Conservation (phyloP, 257 asterid genomes). For the Salvia splendens region DNA sequence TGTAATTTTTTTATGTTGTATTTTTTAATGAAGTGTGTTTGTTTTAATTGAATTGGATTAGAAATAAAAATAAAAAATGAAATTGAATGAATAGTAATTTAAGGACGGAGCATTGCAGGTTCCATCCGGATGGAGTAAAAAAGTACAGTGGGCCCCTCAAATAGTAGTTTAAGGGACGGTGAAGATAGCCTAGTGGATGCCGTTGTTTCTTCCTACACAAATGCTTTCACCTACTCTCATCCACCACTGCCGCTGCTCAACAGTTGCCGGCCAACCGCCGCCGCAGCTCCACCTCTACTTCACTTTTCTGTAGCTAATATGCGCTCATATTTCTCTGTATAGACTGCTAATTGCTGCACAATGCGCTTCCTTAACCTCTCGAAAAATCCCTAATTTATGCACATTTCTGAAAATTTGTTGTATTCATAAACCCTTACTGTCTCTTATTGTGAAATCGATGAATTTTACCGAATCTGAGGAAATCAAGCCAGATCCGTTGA, state of each 20-base stretch:
- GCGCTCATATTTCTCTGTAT: constrained; percentile 31
- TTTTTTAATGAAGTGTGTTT: too few relatives aligned
- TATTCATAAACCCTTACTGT: constrained; percentile 25
- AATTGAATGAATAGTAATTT: too few relatives aligned
- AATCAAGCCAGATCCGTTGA: constrained; percentile 74
- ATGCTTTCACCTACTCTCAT: constrained; percentile 38
- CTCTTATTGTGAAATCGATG: constrained; percentile 58
- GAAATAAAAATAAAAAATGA: too few relatives aligned
- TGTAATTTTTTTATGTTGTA: too few relatives aligned
- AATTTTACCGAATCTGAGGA: constrained; percentile 56
- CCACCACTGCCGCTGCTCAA: constrained; percentile 40
- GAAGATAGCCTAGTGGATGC: too few relatives aligned
- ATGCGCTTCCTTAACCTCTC: constrained; percentile 27
- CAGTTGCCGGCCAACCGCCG: constrained; percentile 26
- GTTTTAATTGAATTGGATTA: too few relatives aligned
- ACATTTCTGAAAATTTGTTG: constrained; percentile 20
- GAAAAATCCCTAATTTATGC: constrained; percentile 44
- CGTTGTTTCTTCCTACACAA: constrained; percentile 30
- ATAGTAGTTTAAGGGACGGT: too few relatives aligned
- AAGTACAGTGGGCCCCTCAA: too few relatives aligned
- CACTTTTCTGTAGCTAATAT: not conserved
- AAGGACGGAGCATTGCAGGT: too few relatives aligned
- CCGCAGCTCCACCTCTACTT: constrained; percentile 14
- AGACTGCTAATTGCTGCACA: constrained; percentile 27
- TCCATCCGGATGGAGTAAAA: too few relatives aligned